A percentile compares a stretch with the other conserved stretches of the same genome.
These are phyloP conservation scores for Cutaneotrichosporon spelunceum DNA, from an alignment of 1,284 basidiomycete species.

Conservation along the genomic window DNA sequence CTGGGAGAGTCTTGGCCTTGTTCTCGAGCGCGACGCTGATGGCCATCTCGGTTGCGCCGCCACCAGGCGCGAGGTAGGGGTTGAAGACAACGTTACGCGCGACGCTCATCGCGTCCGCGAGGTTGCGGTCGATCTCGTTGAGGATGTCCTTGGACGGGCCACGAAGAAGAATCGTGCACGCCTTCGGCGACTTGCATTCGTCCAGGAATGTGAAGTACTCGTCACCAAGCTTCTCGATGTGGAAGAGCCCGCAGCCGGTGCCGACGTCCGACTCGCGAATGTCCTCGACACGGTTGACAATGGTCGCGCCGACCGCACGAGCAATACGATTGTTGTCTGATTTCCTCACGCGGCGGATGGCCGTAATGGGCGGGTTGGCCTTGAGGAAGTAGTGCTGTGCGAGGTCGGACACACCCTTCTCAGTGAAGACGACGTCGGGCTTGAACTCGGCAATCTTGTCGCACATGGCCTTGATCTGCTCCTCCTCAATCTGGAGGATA, in stretches of 20 bases:
- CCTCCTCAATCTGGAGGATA: constrained; percentile 93
- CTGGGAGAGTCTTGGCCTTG: constrained; percentile 73
- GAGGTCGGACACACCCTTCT: constrained; percentile 95
- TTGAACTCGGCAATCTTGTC: constrained; percentile 87
- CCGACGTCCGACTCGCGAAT: constrained; percentile 88
- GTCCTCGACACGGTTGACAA: constrained; percentile 95
- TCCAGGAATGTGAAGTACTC: constrained; percentile 99
- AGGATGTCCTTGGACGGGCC: constrained; percentile 97
- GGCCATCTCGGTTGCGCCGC: constrained; percentile 98
- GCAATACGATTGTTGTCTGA: constrained; percentile 99
- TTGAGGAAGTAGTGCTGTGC: constrained; percentile 91
- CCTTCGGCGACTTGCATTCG: constrained; percentile 87
- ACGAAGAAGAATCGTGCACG: constrained; percentile 97
- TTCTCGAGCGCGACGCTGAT: constrained; percentile 84
- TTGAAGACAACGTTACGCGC: constrained; percentile 97
- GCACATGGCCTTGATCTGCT: constrained; percentile 89
- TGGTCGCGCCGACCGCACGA: constrained; percentile 89
- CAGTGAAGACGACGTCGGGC: constrained; percentile 92
- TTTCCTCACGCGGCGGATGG: constrained; percentile 91
- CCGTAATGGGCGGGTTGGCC: constrained; percentile 71
- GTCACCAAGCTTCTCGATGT: constrained; percentile 96
- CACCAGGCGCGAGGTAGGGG: constrained; percentile 84
- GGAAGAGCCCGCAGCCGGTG: constrained; percentile 87
- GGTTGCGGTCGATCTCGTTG: constrained; percentile 96
- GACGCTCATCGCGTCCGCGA: constrained; percentile 96